Base-by-base conservation (phyloP, 2,329 filamentous ascomycete species). In the Sclerotinia glacialis region DNA sequence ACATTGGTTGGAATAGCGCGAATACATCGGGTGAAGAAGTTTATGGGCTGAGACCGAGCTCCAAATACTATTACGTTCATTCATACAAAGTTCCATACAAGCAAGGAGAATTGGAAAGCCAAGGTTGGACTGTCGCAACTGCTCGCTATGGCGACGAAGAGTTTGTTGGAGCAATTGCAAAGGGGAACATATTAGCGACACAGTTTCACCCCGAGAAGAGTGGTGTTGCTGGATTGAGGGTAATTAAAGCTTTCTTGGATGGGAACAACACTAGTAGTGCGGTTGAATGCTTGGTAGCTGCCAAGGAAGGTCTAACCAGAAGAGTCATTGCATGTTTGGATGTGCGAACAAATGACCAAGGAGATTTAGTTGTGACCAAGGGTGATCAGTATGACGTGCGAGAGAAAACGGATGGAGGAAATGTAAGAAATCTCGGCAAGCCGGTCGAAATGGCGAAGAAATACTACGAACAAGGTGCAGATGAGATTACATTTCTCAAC, bases 41-140 rank as follows among this genome's bases (percentile, higher is more conserved):
- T 67, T 97, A 94, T 78, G 93, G 90, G 67, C 80, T 99, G 64
- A 82, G 85, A 37, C 88, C 91, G 0, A 83, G 84, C 64, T 96
- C 91, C 76, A 99, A 98, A 79, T 99, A 99, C 82, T 99, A 99
- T 81, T 99, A 99, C 76, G 94, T 99, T 66, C 95, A 99, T 82
- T 93, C 92, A 2, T 99, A 95, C 79, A 93, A 93, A 67, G 89
- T 87, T 34, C 89, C 89, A 3, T 97, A 97, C 77, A 79, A 80
- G 63, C 79, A 85, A 55, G 91, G 90, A 46, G 83, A 89, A 71
- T 83, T 97, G 16, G 93, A 97, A 78, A 82, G 82, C 65, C 84
- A 90, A 44, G 95, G 94, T 34, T 99, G 95, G 94, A 86, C 87
- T 11, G 90, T 98, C n/a, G 95, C 95, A 1, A 96, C 91, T 3